Evolutionary conservation across 2,329 filamentous ascomycete species (phyloP), one percentile per base, ranked within the genome.

Genomic region (Sarocladium kiliense): DNA sequence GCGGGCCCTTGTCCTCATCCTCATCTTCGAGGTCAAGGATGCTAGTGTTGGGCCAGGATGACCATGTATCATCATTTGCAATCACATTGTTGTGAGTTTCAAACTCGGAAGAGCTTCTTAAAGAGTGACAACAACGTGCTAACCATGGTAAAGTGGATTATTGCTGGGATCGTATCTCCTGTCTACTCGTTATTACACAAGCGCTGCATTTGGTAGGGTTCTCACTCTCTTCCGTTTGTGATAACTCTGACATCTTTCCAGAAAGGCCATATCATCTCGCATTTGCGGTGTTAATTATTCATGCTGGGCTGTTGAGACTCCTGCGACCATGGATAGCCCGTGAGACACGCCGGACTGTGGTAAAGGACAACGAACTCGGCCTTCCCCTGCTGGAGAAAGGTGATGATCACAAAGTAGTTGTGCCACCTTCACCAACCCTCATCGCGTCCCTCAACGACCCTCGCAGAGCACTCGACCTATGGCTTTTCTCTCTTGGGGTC

Each of bases 51-150:
- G 47, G 47, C 23, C n/a, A 51, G 3, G 19, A 36, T 34, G 47
- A 51, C 47, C 47, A 18, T 34, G 47, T 51, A 51, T 51, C 47
- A 51, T 34, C 47, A 6, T 51, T 51, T 23, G 47, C 47, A 21
- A 3, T 51, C 11, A 10, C 47, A 21, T 23, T 51, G 18, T 34
- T 51, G 47, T 51, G 27, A 51, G 47, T 51, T 3, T 5, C 14
- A 11, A 16, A 4, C 10, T 16, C 5, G 3, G 11, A 21, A 34
- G 14, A 6, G n/a, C 26, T 21, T 23, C 16, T 9, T n/a, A 25
- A 11, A 3, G 14, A 3, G 9, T 27, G 23, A 49, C 4, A 18
- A 16, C 23, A 32, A 7, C 12, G 5, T 49, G 6, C 30, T 6
- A 51, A 11, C 30, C 34, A 36, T 12, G n/a, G 10, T 21, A 23